Conservation (phyloP, 2,329 filamentous ascomycete genomes). For the Cercospora janseana region DNA sequence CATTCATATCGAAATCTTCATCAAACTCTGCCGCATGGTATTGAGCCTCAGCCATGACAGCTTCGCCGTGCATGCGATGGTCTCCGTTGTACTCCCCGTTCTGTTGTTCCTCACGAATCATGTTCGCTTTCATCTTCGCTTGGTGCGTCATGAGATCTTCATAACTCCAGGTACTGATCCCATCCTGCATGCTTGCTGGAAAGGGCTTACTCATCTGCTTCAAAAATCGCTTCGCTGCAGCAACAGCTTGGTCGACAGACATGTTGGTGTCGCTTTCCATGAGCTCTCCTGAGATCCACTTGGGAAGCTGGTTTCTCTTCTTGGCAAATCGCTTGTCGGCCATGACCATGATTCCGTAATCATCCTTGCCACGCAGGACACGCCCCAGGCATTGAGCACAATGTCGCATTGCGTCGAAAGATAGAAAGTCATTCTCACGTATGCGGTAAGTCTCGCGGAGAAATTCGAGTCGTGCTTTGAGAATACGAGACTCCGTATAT, state of each 20-base stretch:
- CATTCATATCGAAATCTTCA: slow-evolving; percentile 39
- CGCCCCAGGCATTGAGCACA: slow-evolving; percentile 94
- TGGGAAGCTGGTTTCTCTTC: slow-evolving; percentile 84
- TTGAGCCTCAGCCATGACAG: slow-evolving; percentile 36
- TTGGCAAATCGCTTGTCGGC: slow-evolving; percentile 92
- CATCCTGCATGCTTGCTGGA: slow-evolving; percentile 77
- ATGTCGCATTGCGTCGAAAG: slow-evolving; percentile 99
- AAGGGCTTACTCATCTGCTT: slow-evolving; percentile 91
- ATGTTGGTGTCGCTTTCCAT: slow-evolving; percentile 83
- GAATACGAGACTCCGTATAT: slow-evolving; percentile 94
- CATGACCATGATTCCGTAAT: slow-evolving; percentile 99
- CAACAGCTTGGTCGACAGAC: slow-evolving; percentile 92
- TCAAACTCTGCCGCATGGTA: slow-evolving; percentile 36
- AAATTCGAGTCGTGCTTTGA: slow-evolving; percentile 94
- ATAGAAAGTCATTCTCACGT: slow-evolving; percentile 93
- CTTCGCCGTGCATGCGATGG: slow-evolving; percentile 32
- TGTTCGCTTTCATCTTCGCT: slow-evolving; percentile 68
- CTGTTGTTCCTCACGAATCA: slow-evolving; percentile 59
- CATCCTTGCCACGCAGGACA: slow-evolving; percentile 92
- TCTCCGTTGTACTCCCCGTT: slow-evolving; percentile 50
- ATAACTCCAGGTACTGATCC: slow-evolving; percentile 87
- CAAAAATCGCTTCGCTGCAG: slow-evolving; percentile 83
- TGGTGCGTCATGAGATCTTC: slow-evolving; percentile 76
- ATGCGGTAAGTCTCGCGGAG: slow-evolving; percentile 96
- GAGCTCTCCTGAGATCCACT: slow-evolving; percentile 92